Evolutionary conservation across 441 rosid species (phyloP), one percentile per base, ranked within the genome.

Genomic region (Euphorbia corollata): DNA sequence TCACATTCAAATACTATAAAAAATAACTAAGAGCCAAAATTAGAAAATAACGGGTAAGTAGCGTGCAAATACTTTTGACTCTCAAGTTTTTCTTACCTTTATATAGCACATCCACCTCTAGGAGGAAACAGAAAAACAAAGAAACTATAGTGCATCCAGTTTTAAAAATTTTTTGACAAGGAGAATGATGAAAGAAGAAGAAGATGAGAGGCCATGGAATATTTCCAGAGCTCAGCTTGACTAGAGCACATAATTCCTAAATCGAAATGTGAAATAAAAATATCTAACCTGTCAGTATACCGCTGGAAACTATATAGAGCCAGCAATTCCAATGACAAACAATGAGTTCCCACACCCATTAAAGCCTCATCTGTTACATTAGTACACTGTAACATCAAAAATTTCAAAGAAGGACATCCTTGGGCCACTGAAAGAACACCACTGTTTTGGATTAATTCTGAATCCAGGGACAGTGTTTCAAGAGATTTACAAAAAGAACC

Each of bases 241-340:
- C 57, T 0, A 23, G 23, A 51, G 13, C 7, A 10, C 9, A 57
- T 60, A n/a, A 79, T 27, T 34, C 34, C 55, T 23, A 61, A 20
- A 51, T 69, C 64, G 72, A 71, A 38, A 62, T 60, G 59, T 51
- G 64, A 66, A 47, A 15, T 34, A 39, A 73, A 50, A 59, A 67
- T 58, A 20, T 81, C 85, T 81, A 58, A 92, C 98, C 70, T 78
- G 81, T 92, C 96, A 32, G 93, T 88, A 65, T 84, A 86, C 62
- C 73, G 81, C 83, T 83, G 97, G 75, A 92, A 88, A 76, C 95
- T 81, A 82, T 79, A 68, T 57, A 92, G 76, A 75, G 96, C 86
- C 83, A 90, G 75, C 74, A 77, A 60, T 86, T 92, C 98, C 80
- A 92, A 64, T n/a, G 86, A 88, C 53, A 72, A 77, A 75, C 90